Base-by-base conservation (phyloP, 495 filamentous ascomycete genomes). In the Alectoria sarmentosa region DNA sequence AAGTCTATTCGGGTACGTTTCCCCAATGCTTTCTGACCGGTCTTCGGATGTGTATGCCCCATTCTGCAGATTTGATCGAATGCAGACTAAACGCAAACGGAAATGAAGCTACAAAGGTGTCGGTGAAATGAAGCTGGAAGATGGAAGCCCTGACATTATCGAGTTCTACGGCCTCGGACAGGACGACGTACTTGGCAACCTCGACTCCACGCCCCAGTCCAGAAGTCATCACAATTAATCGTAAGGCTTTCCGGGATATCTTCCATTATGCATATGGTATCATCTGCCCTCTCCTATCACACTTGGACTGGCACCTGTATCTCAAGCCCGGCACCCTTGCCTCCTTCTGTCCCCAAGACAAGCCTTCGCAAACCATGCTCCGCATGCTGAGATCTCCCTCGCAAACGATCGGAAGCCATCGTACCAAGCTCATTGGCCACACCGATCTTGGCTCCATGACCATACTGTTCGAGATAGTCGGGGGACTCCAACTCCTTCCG, bases 331-430 rank as follows among this genome's bases (percentile, higher is more conserved):
- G 72, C 8, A 80, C 79, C 8, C 74, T 88, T 15, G 57, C 73
- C 52, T 73, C 72, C 44, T 72, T 84, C 13, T 83, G 86, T 68
- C 76, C 76, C 23, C 77, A 82, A 37, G 61, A 76, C 38, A 71
- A 74, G 19, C 58, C 66, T 17, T 84, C 83, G 19, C 84, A 83
- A 28, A 82, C 86, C 66, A 80, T 84, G 66, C 74, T 86, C 15
- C 81, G 84, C 34, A 78, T 87, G 61, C 73, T 85, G 56, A 78
- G 81, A 69, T 74, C 72, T 0, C 76, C 75, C 19, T 72, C 75
- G 7, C 60, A 62, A 26, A 52, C 17, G 17, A 34, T 36, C 8
- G 37, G 54, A 3, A 30, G 42, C 57, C 44, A 37, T 17, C 49
- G 23, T 1, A 54, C 37, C 5, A 41, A 15, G 9, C 23, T 62